A percentile compares a stretch with the other conserved stretches of the same genome.
Evolutionary conservation across 1,284 basidiomycete species (phyloP).

Genomic region (Hypsizygus ulmarius): DNA sequence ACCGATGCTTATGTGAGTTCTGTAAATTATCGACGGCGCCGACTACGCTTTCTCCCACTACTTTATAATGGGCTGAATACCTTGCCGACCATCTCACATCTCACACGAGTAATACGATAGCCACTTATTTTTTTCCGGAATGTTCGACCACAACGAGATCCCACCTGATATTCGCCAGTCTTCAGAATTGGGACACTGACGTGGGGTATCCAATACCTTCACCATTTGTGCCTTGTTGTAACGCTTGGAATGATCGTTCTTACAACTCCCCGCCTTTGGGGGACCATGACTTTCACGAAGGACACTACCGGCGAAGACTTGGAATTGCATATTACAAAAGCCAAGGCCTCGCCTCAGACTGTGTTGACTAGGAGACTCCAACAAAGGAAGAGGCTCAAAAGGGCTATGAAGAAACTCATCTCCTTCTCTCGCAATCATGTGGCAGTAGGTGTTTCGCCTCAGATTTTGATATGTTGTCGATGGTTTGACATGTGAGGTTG

Average conservation of each 20-base stretch:
- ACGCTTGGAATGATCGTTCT: conserved; percentile 21
- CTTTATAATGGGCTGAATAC: too few species aligned
- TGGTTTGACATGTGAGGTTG: conserved; percentile 17
- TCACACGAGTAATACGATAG: too few species aligned
- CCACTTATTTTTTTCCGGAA: too few species aligned
- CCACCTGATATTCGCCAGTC: conserved; percentile 24
- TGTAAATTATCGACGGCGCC: too few species aligned
- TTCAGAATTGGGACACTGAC: conserved; percentile 25
- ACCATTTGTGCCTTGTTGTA: conserved; percentile 25
- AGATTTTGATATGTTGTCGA: conserved; percentile 8
- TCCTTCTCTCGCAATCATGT: conserved; percentile 23
- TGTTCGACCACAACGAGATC: conserved; percentile 12
- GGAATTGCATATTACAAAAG: conserved; percentile 19
- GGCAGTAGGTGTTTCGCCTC: conserved; percentile 14
- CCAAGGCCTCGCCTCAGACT: conserved; percentile 20
- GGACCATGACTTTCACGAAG: conserved; percentile 21
- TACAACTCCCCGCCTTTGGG: conserved; percentile 25
- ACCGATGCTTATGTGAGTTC: too few species aligned
- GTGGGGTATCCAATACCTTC: conserved; percentile 25
- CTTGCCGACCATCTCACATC: too few species aligned
- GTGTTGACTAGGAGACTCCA: conserved; percentile 9
- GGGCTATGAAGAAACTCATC: conserved; percentile 6
- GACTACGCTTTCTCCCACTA: too few species aligned
- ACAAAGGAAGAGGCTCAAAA: neutral
- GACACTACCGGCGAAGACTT: conserved; percentile 6